Evolutionary conservation across 768 basidiomycete genomes (phyloP).

Genomic region (Phylloporus sp.): DNA sequence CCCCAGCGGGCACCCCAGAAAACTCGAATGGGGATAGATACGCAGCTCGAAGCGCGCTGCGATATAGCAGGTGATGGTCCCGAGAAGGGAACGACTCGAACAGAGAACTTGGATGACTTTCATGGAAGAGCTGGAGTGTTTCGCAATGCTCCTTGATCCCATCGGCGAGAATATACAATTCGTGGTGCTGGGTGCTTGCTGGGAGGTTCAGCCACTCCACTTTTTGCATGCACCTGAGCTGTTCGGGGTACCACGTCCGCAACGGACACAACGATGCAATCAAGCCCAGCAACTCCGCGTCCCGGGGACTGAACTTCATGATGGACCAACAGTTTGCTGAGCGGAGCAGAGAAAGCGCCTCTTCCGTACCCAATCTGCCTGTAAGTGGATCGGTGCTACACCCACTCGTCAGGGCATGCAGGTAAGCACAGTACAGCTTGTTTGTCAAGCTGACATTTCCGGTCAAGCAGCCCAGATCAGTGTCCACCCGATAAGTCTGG

Average conservation of each 20-base stretch:
- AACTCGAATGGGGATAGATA: constrained; percentile 11
- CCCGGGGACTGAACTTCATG: constrained; percentile 27
- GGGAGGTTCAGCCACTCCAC: constrained; percentile 12
- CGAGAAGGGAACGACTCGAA: constrained; percentile 13
- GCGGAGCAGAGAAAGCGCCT: constrained; percentile 37
- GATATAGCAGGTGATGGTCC: constrained; percentile 13
- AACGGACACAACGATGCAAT: constrained; percentile 33
- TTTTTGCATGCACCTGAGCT: constrained; percentile 22
- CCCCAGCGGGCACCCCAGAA: not conserved
- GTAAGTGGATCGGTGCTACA: constrained; percentile 42
- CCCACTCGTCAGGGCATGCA: constrained; percentile 44
- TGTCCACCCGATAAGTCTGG: constrained; percentile 29
- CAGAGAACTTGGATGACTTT: not conserved
- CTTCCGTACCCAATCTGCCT: constrained; percentile 37
- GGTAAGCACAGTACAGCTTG: constrained; percentile 36
- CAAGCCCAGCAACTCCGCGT: constrained; percentile 27
- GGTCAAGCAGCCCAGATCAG: constrained; percentile 25
- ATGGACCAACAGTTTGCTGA: constrained; percentile 40
- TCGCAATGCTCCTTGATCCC: constrained; percentile 23
- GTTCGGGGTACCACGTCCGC: constrained; percentile 36
- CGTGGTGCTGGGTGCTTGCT: not conserved
- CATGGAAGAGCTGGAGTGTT: constrained; percentile 3
- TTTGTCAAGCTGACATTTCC: constrained; percentile 24
- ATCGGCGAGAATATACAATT: constrained; percentile 5
- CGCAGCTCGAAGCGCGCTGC: constrained; percentile 11